Base-by-base conservation (phyloP, 2,329 filamentous ascomycete genomes). In the Proliferodiscus dingleyae region DNA sequence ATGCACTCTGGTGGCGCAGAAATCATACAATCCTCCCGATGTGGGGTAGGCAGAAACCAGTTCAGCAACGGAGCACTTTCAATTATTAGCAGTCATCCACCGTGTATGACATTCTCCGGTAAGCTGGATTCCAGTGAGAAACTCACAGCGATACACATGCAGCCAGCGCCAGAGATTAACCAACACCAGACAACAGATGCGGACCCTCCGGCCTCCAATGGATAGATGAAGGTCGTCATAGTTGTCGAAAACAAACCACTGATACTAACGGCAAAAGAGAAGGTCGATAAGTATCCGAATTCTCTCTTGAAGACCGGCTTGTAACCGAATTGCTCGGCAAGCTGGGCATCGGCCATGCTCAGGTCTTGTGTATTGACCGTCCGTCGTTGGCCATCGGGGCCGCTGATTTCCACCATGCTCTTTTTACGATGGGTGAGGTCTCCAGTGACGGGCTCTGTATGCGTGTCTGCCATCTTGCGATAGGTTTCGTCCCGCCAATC, bases 201-300 rank as follows among this genome's bases (percentile, higher is more conserved):
- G 28, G 72, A 67, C 41, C 77, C 77, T 49, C 75, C 75, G 11
- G 75, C 74, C 34, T 65, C 62, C 21, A 80, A 66, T 2, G 76
- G 75, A 54, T 73, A 77, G 10, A 66, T 66, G 55, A 77, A 75
- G 24, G 77, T 80, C 3, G 76, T 78, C 54, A 73, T 71, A 48
- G 75, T 70, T 7, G 74, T 78, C 22, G 74, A 69, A 56, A 77
- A 79, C 16, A 79, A 67, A 34, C 75, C 76, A 39, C 68, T 72
- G 54, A 80, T 76, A 55, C 69, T 73, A 56, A 80, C 72, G 41
- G 77, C 77, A 56, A 80, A 81, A 43, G 75, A 80, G 62, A 81
- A 78, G 51, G 74, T 76, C 51, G 77, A 78, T 11, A 75, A 64
- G 45, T 76, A 77, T 45, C 71, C 71, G 52, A 81, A 81, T 55